A percentile compares a stretch with the other conserved stretches of the same genome.
Conservation (phyloP, 2,329 filamentous ascomycete species). For the Pestalotiopsis sp. region DNA sequence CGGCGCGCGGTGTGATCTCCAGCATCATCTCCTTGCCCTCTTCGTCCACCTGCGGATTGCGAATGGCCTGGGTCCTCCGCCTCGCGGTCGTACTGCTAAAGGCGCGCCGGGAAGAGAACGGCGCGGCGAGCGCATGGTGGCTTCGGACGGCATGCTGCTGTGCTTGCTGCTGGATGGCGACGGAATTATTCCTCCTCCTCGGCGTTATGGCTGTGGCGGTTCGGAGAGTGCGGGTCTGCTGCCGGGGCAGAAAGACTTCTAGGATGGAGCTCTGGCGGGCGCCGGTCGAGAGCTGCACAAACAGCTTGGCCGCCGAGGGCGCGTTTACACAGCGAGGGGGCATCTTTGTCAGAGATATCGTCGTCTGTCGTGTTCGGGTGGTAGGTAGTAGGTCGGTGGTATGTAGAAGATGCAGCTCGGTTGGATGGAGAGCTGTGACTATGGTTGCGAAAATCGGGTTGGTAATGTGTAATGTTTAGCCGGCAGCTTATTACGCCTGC, state of each 20-base stretch:
- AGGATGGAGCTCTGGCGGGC: constrained; percentile 5
- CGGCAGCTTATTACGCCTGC: not conserved
- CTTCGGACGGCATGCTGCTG: not conserved
- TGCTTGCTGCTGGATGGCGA: not conserved
- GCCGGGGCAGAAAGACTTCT: constrained; percentile 8
- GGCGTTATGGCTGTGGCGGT: not conserved
- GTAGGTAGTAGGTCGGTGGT: not conserved
- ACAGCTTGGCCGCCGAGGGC: constrained; percentile 8
- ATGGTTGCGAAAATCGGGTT: not conserved
- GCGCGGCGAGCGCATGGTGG: not conserved
- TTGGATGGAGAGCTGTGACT: not conserved
- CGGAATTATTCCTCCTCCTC: not conserved
- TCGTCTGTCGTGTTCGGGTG: not conserved
- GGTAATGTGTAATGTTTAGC: not conserved
- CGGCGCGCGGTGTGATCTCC: constrained; percentile 82
- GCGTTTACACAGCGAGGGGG: constrained; percentile 1
- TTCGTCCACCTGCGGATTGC: constrained; percentile 79
- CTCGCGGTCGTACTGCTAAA: constrained; percentile 16
- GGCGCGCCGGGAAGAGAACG: not conserved
- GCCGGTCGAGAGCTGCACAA: constrained; percentile 14
- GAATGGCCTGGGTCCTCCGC: constrained; percentile 51
- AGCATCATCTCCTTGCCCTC: constrained; percentile 83
- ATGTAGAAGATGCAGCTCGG: not conserved
- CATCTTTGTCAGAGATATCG: not conserved
- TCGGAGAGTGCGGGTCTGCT: constrained; percentile 4